These are phyloP conservation scores for Grigorovia yakushimaensis DNA, from an alignment of 805 yeast species.

Conservation along the genomic window DNA sequence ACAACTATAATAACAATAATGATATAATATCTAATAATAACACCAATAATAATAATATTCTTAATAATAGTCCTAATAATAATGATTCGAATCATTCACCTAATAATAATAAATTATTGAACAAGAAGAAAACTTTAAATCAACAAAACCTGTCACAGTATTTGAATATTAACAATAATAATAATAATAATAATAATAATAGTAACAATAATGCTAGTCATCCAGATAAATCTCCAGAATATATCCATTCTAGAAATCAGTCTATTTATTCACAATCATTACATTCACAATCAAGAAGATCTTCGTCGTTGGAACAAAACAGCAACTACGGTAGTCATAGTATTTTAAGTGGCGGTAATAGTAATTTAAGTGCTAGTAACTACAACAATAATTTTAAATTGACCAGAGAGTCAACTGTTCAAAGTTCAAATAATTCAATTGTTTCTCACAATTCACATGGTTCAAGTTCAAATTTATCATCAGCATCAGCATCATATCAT, in stretches of 20 bases:
- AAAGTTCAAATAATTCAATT: constrained; percentile 9
- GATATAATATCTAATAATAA: neutral
- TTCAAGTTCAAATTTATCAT: constrained; percentile 21
- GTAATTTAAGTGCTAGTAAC: neutral
- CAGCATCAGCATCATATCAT: constrained; percentile 15
- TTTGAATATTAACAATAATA: constrained; percentile 7
- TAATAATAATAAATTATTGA: constrained; percentile 14
- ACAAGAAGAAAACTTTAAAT: constrained; percentile 21
- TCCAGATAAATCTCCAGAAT: neutral
- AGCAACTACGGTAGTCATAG: neutral
- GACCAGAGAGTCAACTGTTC: constrained; percentile 21
- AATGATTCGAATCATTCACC: neutral
- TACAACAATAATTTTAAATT: neutral
- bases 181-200: neutral
- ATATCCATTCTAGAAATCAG: constrained; percentile 12
- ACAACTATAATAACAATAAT: neutral
- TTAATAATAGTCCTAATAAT: neutral
- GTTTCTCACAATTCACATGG: constrained; percentile 1
- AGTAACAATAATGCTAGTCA: neutral
- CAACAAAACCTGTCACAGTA: constrained; percentile 24
- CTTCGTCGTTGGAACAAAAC: constrained; percentile 3
- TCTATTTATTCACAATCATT: constrained; percentile 18
- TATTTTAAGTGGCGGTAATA: neutral
- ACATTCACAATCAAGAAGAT: constrained; percentile 17
- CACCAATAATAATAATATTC: neutral